Evolutionary conservation across 75 land plant genomes (phyloP), one percentile per base, ranked within the genome.

Genomic region (Isoetes taiwanensis): DNA sequence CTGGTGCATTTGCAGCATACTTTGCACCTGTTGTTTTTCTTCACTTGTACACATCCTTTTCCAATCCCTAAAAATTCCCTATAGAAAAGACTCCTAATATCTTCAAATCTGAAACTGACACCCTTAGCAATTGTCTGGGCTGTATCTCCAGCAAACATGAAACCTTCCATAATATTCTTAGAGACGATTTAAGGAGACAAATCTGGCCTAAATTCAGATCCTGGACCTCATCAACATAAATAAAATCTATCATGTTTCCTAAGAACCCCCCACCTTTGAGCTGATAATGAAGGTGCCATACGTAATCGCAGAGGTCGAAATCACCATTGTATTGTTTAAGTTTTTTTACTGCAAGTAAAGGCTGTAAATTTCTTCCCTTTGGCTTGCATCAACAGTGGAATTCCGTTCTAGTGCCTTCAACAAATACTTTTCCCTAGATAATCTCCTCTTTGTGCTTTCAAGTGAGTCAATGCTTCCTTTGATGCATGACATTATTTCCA

Each of bases 41-140:
- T 17, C 53, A 59, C 42, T 12, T 32, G 20, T 14, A 31, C 2
- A 52, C 21, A 25, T 39, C 28, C 61, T 4, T 39, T 19, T 2
- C n/a, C n/a, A n/a, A n/a, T n/a, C n/a, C 50, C 40, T 9, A 77
- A 31, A 58, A 80, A 84, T 37, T 77, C 73, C 2, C 37, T 69
- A 52, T 80, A 77, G 57, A 80, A 84, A 16, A 84, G 41, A 32
- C 67, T 68, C 32, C 71, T 46, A 34, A 80, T 69, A 24, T 80
- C 88, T 54, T 80, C 64, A 30, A 84, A 84, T 20, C 84, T 59
- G 43, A 80, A 84, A 40, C 77, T 69, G 46, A 80, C 65, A 6
- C 88, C 88, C 46, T 69, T 64, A 2, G 88, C 78, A 65, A 84
- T 84, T 1, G 84, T 80, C 52, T 84, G 88, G 4, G 88, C 84